Evolutionary conservation across 2,329 filamentous ascomycete genomes (phyloP), one percentile per base, ranked within the genome.

Genomic region (Sporothrix humicola): DNA sequence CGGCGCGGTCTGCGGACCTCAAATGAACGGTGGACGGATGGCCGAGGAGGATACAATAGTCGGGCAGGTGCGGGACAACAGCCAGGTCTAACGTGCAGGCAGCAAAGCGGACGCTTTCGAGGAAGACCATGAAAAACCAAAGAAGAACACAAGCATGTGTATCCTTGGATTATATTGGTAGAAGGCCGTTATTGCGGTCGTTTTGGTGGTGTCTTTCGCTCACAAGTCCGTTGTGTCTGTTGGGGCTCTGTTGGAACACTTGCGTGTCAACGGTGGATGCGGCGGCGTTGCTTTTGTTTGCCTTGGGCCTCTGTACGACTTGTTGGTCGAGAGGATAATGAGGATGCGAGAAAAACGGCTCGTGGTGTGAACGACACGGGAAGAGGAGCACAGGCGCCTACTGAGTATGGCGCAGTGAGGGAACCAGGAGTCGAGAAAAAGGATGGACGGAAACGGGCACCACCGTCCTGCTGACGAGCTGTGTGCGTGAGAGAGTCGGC

Each of bases 351-450:
- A 42, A 42, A 37, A n/a, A n/a, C 59, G 31, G 31, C 26, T 20
- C 44, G 37, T 65, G 59, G 59, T 46, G 37, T 46, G 59, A 65
- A 65, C n/a, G 59, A 65, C 37, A 23, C 59, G 59, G 59, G 59
- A 65, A 23, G 59, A 46, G 17, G 37, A 46, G 59, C n/a, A 42
- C 37, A 46, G 3, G 59, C 37, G 59, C 59, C 37, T 65, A n/a
- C n/a, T 9, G 59, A 37, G 59, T 7, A 44, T 17, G 17, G 9
- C 4, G n/a, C 54, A 37, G 31, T 37, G 26, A 59, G 26, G 56
- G 8, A 26, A 59, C 26, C 26, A 58, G 9, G 2, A 31, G n/a
- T 20, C 7, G 52, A 56, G 52, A 23, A 12, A 56, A 26, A 23
- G 56, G 26, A 59, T 7, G 26, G 13, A 26, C 23, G 54, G 23